Evolutionary conservation across 2,329 filamentous ascomycete species (phyloP).

Genomic region (Fusarium sacchari): DNA sequence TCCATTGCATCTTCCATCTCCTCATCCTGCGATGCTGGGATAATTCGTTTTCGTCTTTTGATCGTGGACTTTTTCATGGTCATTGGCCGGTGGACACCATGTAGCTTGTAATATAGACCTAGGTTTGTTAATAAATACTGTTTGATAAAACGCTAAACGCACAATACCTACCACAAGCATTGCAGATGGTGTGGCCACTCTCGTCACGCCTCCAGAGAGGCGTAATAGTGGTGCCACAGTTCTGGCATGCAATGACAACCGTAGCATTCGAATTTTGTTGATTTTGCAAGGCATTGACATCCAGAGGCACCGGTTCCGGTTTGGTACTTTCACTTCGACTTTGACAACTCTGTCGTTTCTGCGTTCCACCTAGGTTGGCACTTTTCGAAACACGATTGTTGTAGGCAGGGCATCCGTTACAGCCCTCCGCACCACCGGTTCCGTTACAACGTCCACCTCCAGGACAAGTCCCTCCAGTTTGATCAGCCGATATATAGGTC

Average conservation of each 20-base stretch:
- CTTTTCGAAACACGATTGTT: constrained; percentile 96
- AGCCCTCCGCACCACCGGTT: constrained; percentile 93
- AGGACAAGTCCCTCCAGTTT: constrained; percentile 88
- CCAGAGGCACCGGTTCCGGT: constrained; percentile 46
- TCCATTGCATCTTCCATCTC: constrained; percentile 61
- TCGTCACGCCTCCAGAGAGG: constrained; percentile 96
- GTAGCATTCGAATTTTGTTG: constrained; percentile 47
- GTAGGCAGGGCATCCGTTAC: constrained; percentile 94
- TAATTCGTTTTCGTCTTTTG: constrained; percentile 93
- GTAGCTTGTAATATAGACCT: constrained; percentile 97
- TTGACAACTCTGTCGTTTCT: constrained; percentile 54
- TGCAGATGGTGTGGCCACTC: constrained; percentile 95
- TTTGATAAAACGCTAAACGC: neutral
- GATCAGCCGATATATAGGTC: constrained; percentile 81
- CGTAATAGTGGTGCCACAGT: constrained; percentile 96
- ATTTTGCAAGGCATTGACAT: constrained; percentile 49
- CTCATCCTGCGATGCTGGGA: constrained; percentile 74
- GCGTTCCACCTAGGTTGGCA: constrained; percentile 73
- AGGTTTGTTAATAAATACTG: constrained; percentile 20
- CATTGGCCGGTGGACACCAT: constrained; percentile 90
- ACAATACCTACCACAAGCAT: constrained; percentile 84
- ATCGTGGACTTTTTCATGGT: constrained; percentile 99
- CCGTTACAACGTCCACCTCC: constrained; percentile 96
- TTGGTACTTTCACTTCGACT: constrained; percentile 39
- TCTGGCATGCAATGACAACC: constrained; percentile 88